Base-by-base conservation (phyloP, 108 stramenopile genomes). In the Nannochloropsis salina region DNA sequence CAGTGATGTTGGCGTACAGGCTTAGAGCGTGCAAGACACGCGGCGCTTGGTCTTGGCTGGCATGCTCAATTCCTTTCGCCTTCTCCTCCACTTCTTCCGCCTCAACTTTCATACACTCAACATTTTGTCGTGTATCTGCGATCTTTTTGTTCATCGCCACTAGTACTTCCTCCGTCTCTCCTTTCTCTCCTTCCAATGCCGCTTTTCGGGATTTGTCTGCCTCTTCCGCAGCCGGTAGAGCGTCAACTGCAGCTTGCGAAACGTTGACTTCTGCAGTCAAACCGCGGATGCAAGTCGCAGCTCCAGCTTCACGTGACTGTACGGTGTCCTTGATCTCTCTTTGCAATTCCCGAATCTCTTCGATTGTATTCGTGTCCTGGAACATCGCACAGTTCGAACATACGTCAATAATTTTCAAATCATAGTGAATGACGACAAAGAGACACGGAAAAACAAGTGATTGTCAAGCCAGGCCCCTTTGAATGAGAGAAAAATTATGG, bases 1-100 rank as follows among this genome's bases (percentile, higher is more conserved):
- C 45, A 8, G 89, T 90, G 44, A 90, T 86, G 88, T 88, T 88
- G 51, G 87, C 82, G 44, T 90, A 90, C 20, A 90, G 85, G 31
- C 80, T 82, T 47, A 88, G 86, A 20, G 89, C 45, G 18, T 90
- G 86, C 87, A 86, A 85, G 5, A 90, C 84, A 10, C 88, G 85
- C 40, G 89, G 89, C 44, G 88, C 61, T 11, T 88, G 85, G 41
- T 61, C 83, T 9, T 31, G 44, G 87, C 84, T 83, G 21, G 86
- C 86, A 6, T 87, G 83, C 74, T 83, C 86, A 15, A 83, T 80
- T 1, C 83, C 61, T n/a, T 74, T 74, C 61, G 61, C 61, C 6
- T 74, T 74, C 61, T 74, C 61, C 61, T 74, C 61, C 61, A 74
- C 61, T n/a, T 74, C 61, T 3, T 5, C n/a, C 3, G 20, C 3